Percentiles rank a stretch among this genome's conserved stretches.
Conservation (phyloP, 139 green algal species). For the Pleodorina starrii region DNA sequence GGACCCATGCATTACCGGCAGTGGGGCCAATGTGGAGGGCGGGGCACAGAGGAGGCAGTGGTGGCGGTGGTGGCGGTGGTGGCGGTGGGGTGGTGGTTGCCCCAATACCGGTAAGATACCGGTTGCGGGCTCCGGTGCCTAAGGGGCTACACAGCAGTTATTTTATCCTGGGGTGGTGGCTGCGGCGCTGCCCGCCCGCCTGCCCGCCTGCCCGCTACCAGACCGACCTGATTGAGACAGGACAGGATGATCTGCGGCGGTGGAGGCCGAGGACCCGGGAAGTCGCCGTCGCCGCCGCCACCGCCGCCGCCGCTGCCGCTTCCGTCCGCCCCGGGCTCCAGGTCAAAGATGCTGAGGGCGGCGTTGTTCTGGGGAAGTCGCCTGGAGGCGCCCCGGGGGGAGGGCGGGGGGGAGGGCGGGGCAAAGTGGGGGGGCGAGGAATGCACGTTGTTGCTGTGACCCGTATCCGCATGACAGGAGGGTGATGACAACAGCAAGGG, state of each 20-base stretch:
- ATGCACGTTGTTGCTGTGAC: no score
- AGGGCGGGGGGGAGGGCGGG: not conserved
- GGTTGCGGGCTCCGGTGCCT: not conserved
- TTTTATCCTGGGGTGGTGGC: no score
- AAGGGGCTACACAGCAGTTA: no score
- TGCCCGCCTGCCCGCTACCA: no score
- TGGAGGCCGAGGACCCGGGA: no score
- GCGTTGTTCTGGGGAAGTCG: slow-evolving; percentile 81
- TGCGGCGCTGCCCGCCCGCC: no score
- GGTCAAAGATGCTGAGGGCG: slow-evolving; percentile 87
- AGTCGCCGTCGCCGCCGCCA: not conserved
- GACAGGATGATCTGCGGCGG: slow-evolving; percentile 16
- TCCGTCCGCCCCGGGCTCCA: slow-evolving; percentile 61
- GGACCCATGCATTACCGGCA: no score
- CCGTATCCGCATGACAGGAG: no score
- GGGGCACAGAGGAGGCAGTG: not conserved
- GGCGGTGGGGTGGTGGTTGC: not conserved
- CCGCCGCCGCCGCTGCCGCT: not conserved
- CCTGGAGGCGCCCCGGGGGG: slow-evolving; percentile 3
- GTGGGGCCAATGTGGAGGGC: no score
- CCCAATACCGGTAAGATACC: not conserved
- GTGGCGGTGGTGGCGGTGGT: not conserved
- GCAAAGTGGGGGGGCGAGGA: not conserved
- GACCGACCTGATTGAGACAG: slow-evolving; percentile 59
- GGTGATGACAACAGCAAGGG: no score